Evolutionary conservation across 2,329 filamentous ascomycete genomes (phyloP), one percentile per base, ranked within the genome.

Genomic region (Colletotrichum zoysiae): DNA sequence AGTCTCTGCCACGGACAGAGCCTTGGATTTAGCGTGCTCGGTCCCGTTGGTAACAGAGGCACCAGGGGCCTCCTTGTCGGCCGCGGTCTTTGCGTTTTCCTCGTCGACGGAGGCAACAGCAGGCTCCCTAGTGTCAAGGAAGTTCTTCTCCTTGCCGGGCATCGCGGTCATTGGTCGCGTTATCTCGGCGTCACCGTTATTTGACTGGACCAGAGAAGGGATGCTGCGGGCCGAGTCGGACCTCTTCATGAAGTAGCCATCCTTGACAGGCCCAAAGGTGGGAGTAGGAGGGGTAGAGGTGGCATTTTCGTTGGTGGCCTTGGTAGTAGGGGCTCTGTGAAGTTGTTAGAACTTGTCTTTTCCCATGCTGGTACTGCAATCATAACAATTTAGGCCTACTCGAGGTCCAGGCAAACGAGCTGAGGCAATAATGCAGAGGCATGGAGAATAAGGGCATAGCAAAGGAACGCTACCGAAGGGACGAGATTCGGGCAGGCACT

Each of bases 221-320:
- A 68, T 71, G 50, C 69, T 71, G 50, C 59, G 57, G 30, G 65
- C 51, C 18, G 69, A 71, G 53, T 71, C 69, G 38, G 69, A 42
- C 18, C 69, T 65, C 58, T 71, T 71, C 60, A 63, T 63, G 65
- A 68, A 68, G 59, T n/a, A 58, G 30, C 65, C 68, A 23, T 71
- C 69, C 42, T 71, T 71, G 30, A 71, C 69, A 7, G 69, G 69
- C 23, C 69, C 69, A 40, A 71, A 71, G 40, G 69, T 71, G 6
- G 69, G 69, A 33, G 69, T 68, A 6, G 69, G 65, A 56, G 69
- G 69, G 7, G 65, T 68, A 14, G 69, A 71, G 5, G 40, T 63
- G 44, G 65, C 65, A 53, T 71, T 71, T 48, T 71, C 69, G 65
- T 59, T 71, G 44, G 69, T 71, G 59, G 69, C 63, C 46, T 71